Evolutionary conservation across 331 rosid species (phyloP).

Genomic region (Pyracantha coccinea): DNA sequence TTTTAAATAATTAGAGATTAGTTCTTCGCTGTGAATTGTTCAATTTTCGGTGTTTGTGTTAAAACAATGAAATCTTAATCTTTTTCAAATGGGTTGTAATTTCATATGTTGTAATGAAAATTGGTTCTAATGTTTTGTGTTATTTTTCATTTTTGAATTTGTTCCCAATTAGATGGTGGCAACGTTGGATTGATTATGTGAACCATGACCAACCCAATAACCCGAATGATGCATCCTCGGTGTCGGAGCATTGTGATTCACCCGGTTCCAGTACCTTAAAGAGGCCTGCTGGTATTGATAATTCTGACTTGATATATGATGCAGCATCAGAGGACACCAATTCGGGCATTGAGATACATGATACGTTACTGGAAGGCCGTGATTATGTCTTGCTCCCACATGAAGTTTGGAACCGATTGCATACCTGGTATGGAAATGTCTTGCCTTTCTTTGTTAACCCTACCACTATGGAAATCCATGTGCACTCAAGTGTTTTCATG

Average conservation of each 20-base stretch:
- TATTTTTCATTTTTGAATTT: not conserved
- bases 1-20: not conserved
- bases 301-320: conserved; percentile 74
- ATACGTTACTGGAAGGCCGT: conserved; percentile 90
- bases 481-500: not conserved
- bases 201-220: conserved; percentile 80
- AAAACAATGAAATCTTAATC: not conserved
- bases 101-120: not conserved
- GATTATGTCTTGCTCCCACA: conserved; percentile 93
- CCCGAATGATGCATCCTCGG: conserved; percentile 55
- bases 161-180: conserved; percentile 87
- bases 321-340: conserved; percentile 51
- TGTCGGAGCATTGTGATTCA: conserved; percentile 55
- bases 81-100: not conserved
- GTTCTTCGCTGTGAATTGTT: not conserved
- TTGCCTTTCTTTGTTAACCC: conserved; percentile 4
- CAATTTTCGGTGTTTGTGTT: not conserved
- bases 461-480: conserved; percentile 2
- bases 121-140: not conserved
- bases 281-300: conserved; percentile 80
- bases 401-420: conserved; percentile 82
- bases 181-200: conserved; percentile 92
- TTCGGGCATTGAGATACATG: conserved; percentile 54
- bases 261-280: conserved; percentile 49
- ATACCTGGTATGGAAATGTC: conserved; percentile 45